Percentiles rank a stretch among this genome's conserved stretches.
Conservation (phyloP, 1,284 basidiomycete genomes). For the Meira nashicola region DNA sequence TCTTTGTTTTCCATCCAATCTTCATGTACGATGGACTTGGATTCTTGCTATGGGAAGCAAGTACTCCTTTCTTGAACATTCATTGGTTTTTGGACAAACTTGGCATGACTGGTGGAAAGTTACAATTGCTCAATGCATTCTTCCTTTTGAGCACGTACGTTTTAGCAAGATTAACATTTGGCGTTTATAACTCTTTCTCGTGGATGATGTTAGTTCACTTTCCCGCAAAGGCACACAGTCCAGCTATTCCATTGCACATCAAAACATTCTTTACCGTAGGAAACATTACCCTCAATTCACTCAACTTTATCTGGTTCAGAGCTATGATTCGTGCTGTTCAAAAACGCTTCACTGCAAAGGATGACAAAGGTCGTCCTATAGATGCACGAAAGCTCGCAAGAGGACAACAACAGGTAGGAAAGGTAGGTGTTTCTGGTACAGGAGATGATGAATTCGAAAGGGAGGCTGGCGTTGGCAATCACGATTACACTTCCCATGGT, state of each 20-base stretch:
- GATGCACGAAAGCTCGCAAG: conserved; percentile 27
- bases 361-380: conserved; percentile 12
- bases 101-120: conserved; percentile 48
- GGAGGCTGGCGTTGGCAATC: conserved; percentile 19
- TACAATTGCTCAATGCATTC: conserved; percentile 52
- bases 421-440: conserved; percentile 28
- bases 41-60: conserved; percentile 53
- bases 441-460: conserved; percentile 32
- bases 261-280: conserved; percentile 37
- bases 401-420: conserved; percentile 29
- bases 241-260: conserved; percentile 21
- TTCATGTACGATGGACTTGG: conserved; percentile 53
- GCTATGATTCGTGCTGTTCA: conserved; percentile 46
- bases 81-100: conserved; percentile 55
- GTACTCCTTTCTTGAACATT: conserved; percentile 54
- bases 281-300: conserved; percentile 36
- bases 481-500: conserved; percentile 5
- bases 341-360: conserved; percentile 42
- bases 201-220: conserved; percentile 41
- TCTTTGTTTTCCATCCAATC: conserved; percentile 49
- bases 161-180: conserved; percentile 48
- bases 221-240: conserved; percentile 29
- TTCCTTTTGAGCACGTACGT: conserved; percentile 50
- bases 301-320: conserved; percentile 55
- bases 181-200: conserved; percentile 49